These are phyloP conservation scores for Trichothecium sympodiale DNA, from an alignment of 2,329 filamentous ascomycete species.

Conservation along the genomic window DNA sequence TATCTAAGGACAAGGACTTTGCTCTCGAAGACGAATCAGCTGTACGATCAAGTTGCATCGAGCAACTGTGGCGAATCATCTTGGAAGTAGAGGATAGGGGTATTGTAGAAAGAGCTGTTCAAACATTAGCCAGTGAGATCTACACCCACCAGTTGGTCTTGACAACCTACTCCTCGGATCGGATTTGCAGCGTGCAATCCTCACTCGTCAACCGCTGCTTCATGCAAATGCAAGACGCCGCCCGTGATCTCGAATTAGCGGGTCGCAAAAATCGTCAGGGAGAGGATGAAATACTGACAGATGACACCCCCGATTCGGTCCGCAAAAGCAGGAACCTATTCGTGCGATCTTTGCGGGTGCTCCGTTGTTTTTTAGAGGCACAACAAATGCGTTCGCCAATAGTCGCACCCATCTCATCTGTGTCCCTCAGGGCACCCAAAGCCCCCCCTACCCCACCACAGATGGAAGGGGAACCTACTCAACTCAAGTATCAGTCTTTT, in stretches of 20 bases:
- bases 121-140: slow-evolving; percentile 56
- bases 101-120: slow-evolving; percentile 59
- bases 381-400: slow-evolving; percentile 31
- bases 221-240: slow-evolving; percentile 54
- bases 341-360: slow-evolving; percentile 54
- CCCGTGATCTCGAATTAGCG: slow-evolving; percentile 15
- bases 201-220: slow-evolving; percentile 65
- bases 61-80: slow-evolving; percentile 77
- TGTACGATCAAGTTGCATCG: slow-evolving; percentile 42
- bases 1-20: slow-evolving; percentile 32
- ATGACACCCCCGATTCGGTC: slow-evolving; percentile 21
- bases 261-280: slow-evolving; percentile 21
- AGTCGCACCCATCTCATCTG: no score
- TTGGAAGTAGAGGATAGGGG: slow-evolving; percentile 53
- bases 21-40: slow-evolving; percentile 40
- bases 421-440: slow-evolving; percentile 45
- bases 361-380: slow-evolving; percentile 55
- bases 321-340: slow-evolving; percentile 36
- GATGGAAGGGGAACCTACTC: slow-evolving; percentile 51
- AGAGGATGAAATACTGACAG: slow-evolving; percentile 33
- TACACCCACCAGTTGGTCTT: slow-evolving; percentile 55
- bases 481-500: slow-evolving; percentile 66
- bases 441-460: slow-evolving; percentile 38
- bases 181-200: slow-evolving; percentile 51
- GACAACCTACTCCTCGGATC: slow-evolving; percentile 32